phyloP scores from a whole-genome alignment of 768 basidiomycete species.

The Goffeauzyma gilvescens region DNA sequence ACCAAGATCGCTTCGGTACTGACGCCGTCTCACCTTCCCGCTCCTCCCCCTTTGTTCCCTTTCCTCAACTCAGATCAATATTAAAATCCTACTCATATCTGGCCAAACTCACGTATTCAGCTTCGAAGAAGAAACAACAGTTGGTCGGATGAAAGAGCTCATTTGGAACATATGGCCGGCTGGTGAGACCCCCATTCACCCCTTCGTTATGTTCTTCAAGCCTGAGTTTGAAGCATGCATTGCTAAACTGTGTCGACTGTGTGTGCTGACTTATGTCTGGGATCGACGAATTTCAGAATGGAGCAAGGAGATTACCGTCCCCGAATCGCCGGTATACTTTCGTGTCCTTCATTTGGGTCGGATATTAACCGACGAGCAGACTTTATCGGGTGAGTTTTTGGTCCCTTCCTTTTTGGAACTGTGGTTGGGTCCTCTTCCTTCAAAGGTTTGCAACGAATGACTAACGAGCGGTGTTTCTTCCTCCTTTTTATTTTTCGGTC shows the following conservation, averaged over 20 bases:
- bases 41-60: too few relatives aligned
- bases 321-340: constrained; percentile 9
- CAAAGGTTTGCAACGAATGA: too few relatives aligned
- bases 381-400: constrained; percentile 3
- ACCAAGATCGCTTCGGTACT: too few relatives aligned
- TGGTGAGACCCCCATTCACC: constrained; percentile 15
- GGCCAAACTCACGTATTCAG: constrained; percentile 27
- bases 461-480: too few relatives aligned
- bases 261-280: not conserved
- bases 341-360: constrained; percentile 7
- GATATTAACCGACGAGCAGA: constrained; percentile 7
- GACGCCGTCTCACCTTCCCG: too few relatives aligned
- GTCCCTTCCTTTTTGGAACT: not conserved
- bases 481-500: too few relatives aligned
- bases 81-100: constrained; percentile 26
- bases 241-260: too few relatives aligned
- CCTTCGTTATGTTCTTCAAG: too few relatives aligned
- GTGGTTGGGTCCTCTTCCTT: too few relatives aligned
- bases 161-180: constrained; percentile 24
- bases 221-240: too few relatives aligned
- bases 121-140: constrained; percentile 26
- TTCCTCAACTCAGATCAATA: constrained; percentile 13
- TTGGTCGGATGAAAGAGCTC: constrained; percentile 25
- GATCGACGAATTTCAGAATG: constrained; percentile 1
- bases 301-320: constrained; percentile 5